Conservation (phyloP, 2,329 filamentous ascomycete genomes). For the Knufia petricola region DNA sequence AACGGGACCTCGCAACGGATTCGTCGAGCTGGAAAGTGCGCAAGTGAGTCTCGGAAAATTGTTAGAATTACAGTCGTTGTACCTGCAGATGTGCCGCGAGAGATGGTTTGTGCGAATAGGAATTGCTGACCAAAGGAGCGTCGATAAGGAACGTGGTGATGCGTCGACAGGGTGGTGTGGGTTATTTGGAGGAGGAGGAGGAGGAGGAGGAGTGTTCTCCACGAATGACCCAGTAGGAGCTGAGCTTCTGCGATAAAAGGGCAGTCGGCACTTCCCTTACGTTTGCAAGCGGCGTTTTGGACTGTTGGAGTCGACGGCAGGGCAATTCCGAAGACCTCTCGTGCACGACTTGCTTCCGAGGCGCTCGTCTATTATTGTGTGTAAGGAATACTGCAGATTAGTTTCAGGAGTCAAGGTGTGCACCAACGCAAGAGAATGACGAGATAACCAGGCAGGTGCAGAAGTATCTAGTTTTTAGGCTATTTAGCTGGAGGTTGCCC, state of each 20-base stretch:
- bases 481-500: neutral
- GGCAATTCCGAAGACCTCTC: neutral
- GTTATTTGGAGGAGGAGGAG: conserved; percentile 5
- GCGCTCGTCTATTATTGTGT: neutral
- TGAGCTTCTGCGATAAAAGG: conserved; percentile 1
- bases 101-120: neutral
- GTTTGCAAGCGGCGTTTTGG: neutral
- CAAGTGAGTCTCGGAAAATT: conserved; percentile 5
- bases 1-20: neutral
- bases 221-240: conserved; percentile 4
- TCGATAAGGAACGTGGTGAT: conserved; percentile 7
- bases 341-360: neutral
- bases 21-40: neutral
- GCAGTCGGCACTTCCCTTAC: neutral
- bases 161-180: conserved; percentile 4
- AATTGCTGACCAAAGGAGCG: neutral
- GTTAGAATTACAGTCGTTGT: conserved; percentile 6
- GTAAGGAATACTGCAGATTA: neutral
- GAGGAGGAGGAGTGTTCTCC: neutral
- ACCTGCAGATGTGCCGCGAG: conserved; percentile 1
- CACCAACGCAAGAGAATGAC: neutral
- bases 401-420: conserved; percentile 2
- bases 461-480: neutral
- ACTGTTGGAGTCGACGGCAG: neutral
- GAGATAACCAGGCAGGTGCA: neutral